These are phyloP conservation scores for Crepidotus variabilis DNA, from an alignment of 768 basidiomycete genomes.

Conservation along the genomic window DNA sequence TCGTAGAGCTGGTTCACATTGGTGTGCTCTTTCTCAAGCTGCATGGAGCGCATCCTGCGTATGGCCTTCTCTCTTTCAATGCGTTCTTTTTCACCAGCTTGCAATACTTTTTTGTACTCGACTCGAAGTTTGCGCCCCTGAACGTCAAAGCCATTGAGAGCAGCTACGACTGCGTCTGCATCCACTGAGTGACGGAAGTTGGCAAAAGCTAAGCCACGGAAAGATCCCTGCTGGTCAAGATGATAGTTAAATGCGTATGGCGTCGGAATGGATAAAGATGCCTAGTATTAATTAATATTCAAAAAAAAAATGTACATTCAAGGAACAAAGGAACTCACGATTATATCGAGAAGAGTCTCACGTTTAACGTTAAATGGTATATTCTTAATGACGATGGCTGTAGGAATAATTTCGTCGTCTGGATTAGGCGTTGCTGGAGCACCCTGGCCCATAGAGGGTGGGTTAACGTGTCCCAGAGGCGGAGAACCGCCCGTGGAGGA, in stretches of 20 bases:
- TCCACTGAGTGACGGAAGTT: slow-evolving; percentile 92
- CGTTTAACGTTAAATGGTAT: slow-evolving; percentile 99
- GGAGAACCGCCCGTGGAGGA: slow-evolving; percentile 86
- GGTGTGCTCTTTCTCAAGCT: slow-evolving; percentile 81
- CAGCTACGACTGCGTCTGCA: slow-evolving; percentile 93
- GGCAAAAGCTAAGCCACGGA: slow-evolving; percentile 97
- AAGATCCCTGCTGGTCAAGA: slow-evolving; percentile 92
- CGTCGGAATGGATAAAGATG: slow-evolving; percentile 88
- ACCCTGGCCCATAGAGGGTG: slow-evolving; percentile 35
- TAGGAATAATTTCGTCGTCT: slow-evolving; percentile 96
- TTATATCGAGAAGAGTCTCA: slow-evolving; percentile 94
- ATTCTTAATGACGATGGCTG: slow-evolving; percentile 99
- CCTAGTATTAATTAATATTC: slow-evolving; percentile 37
- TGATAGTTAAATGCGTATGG: slow-evolving; percentile 99
- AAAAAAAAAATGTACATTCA: slow-evolving; percentile 7
- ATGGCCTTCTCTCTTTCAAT: slow-evolving; percentile 99
- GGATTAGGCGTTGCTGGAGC: slow-evolving; percentile 40
- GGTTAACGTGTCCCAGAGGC: slow-evolving; percentile 46
- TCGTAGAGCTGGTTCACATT: slow-evolving; percentile 56
- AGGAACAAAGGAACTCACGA: slow-evolving; percentile 55
- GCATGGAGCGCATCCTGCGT: slow-evolving; percentile 96
- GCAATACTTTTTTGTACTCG: slow-evolving; percentile 99
- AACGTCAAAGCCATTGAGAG: slow-evolving; percentile 93
- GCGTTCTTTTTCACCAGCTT: slow-evolving; percentile 97
- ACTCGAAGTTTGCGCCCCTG: slow-evolving; percentile 96